Conservation (phyloP, 768 basidiomycete species). For the Mycena vulgaris region DNA sequence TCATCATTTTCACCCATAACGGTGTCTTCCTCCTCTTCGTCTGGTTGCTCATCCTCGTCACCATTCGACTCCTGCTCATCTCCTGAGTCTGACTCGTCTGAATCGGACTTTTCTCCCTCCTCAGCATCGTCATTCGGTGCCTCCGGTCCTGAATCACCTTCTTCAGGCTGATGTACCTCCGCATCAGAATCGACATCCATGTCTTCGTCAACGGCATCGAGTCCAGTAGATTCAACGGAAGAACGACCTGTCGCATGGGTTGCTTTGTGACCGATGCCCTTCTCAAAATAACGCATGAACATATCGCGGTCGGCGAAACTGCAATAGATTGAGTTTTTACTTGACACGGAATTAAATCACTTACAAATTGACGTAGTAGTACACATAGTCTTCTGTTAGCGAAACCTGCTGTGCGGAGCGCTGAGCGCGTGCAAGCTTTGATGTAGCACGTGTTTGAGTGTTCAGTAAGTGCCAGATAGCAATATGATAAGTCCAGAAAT, state of each 20-base stretch:
- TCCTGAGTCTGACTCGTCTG: neutral
- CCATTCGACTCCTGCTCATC: neutral
- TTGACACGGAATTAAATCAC: conserved; percentile 28
- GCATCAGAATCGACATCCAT: conserved; percentile 8
- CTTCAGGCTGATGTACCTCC: too few relatives aligned
- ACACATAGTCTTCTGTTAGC: too few relatives aligned
- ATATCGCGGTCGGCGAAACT: conserved; percentile 61
- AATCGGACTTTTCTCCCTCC: neutral
- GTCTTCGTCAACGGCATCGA: conserved; percentile 2
- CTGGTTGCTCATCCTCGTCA: too few relatives aligned
- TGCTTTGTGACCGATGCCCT: conserved; percentile 48
- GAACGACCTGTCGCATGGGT: too few relatives aligned
- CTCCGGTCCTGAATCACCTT: neutral
- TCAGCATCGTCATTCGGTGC: neutral
- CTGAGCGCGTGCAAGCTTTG: too few relatives aligned
- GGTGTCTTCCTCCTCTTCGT: neutral
- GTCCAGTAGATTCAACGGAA: neutral
- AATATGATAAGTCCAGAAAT: too few relatives aligned
- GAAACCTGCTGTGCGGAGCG: too few relatives aligned
- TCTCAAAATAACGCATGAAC: conserved; percentile 50
- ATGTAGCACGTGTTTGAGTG: too few relatives aligned
- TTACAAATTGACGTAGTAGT: conserved; percentile 57
- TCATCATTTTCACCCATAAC: neutral
- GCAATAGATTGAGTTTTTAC: neutral
- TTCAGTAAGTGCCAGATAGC: too few relatives aligned